Percentiles rank a stretch among this genome's conserved stretches.
These are phyloP conservation scores for Stemphylium beticola DNA, from an alignment of 2,329 filamentous ascomycete genomes.

Conservation along the genomic window DNA sequence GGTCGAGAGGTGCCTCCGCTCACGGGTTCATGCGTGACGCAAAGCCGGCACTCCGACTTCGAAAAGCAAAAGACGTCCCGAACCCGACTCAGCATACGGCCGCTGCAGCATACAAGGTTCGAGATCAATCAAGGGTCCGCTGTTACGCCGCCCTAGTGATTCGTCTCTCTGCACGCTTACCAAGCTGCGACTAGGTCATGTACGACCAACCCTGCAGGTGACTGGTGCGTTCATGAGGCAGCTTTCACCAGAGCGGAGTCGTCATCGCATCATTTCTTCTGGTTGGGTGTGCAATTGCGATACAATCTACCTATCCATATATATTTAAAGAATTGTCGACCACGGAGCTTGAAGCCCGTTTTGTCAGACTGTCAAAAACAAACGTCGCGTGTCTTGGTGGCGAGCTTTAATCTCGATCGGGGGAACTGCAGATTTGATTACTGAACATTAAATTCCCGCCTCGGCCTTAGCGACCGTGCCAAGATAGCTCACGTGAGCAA, in stretches of 20 bases:
- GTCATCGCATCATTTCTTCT: not conserved
- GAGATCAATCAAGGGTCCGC: constrained; percentile 10
- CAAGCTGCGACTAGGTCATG: constrained; percentile 9
- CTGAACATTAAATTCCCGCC: not conserved
- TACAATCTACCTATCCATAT: not conserved
- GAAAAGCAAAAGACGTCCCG: constrained; percentile 13
- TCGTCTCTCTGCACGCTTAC: constrained; percentile 14
- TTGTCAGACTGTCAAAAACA: not conserved
- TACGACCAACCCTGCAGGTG: constrained; percentile 2
- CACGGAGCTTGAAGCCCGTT: not conserved
- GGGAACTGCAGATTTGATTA: not conserved
- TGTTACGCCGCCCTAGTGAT: constrained; percentile 8
- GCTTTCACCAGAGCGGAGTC: not conserved
- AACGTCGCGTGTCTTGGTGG: not conserved
- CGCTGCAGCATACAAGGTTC: constrained; percentile 7
- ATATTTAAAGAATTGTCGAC: not conserved
- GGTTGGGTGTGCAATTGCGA: not conserved
- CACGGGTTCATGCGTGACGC: constrained; percentile 10
- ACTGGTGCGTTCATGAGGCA: constrained; percentile 2
- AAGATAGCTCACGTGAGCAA: not conserved
- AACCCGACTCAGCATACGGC: constrained; percentile 1
- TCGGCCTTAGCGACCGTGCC: not conserved
- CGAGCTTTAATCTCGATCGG: not conserved
- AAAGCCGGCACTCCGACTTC: constrained; percentile 6
- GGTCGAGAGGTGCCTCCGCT: not conserved